Conservation (phyloP, 192 early-diverging fungal species). For the Umbelopsis sp. region DNA sequence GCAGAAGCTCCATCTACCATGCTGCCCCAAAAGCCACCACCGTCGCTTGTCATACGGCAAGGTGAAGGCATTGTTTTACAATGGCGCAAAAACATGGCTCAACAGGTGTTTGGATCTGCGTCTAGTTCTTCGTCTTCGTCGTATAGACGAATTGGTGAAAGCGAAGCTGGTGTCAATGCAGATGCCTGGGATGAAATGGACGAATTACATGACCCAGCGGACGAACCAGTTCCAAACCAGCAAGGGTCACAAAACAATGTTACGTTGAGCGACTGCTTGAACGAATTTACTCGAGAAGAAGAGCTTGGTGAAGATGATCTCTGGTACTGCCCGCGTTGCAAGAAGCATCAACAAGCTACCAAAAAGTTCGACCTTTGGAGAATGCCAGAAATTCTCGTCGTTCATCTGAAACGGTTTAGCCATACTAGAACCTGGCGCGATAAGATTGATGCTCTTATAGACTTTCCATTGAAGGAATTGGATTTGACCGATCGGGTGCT, state of each 20-base stretch:
- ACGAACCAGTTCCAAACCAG: not conserved
- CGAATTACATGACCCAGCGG: constrained; percentile 28
- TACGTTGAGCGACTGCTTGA: constrained; percentile 68
- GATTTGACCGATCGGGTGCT: constrained; percentile 60
- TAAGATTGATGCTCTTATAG: constrained; percentile 74
- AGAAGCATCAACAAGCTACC: constrained; percentile 73
- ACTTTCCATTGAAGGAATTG: constrained; percentile 67
- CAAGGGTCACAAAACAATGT: constrained; percentile 42
- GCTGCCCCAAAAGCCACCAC: not conserved
- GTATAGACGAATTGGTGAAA: not conserved
- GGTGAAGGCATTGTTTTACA: constrained; percentile 33
- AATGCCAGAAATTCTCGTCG: constrained; percentile 76
- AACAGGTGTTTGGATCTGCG: constrained; percentile 25
- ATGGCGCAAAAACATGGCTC: constrained; percentile 24
- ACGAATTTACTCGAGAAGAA: constrained; percentile 77
- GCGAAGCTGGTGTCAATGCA: constrained; percentile 1
- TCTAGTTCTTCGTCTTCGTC: not conserved
- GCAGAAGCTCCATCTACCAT: not conserved
- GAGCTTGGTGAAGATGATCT: constrained; percentile 72
- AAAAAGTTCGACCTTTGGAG: constrained; percentile 84
- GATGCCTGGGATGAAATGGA: constrained; percentile 32
- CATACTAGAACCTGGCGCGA: constrained; percentile 65
- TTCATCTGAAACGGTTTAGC: constrained; percentile 84
- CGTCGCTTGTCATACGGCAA: constrained; percentile 29
- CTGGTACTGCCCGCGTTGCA: constrained; percentile 81